Percentiles rank a stretch among this genome's conserved stretches.
Conservation (phyloP, 192 early-diverging fungal genomes). For the Coemansia sp. region DNA sequence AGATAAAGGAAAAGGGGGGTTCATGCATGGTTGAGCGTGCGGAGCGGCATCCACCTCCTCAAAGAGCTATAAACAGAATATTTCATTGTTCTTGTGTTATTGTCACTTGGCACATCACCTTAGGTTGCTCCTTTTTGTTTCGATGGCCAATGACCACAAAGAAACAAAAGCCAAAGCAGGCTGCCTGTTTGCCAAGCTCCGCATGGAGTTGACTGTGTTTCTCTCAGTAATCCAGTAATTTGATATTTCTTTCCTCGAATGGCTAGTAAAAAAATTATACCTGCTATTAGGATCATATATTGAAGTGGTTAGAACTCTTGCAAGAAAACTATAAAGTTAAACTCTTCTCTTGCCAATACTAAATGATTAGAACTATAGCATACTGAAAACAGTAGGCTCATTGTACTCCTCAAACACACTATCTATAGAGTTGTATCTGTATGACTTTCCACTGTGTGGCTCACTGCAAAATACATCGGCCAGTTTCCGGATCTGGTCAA, state of each 20-base stretch:
- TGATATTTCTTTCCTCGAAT: too few species aligned
- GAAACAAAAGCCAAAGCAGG: neutral
- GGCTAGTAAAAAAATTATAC: too few species aligned
- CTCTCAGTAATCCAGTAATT: neutral
- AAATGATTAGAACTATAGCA: neutral
- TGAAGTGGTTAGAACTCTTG: too few species aligned
- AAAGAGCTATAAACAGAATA: constrained; percentile 5
- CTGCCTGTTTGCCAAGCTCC: neutral
- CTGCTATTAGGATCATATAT: too few species aligned
- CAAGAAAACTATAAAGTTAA: too few species aligned
- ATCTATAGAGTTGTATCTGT: neutral
- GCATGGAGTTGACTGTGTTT: neutral
- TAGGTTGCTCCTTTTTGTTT: neutral
- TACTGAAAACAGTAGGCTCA: neutral
- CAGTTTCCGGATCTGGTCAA: neutral
- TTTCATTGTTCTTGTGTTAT: neutral
- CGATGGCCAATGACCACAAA: neutral
- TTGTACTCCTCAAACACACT: neutral
- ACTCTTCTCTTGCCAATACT: neutral
- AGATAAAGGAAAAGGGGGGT: neutral
- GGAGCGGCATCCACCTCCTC: neutral
- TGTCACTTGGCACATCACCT: neutral
- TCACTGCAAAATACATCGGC: neutral
- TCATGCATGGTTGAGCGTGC: neutral
- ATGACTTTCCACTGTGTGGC: neutral